Evolutionary conservation across 2,329 filamentous ascomycete species (phyloP), one percentile per base, ranked within the genome.

Genomic region (Ascochyta koolunga): DNA sequence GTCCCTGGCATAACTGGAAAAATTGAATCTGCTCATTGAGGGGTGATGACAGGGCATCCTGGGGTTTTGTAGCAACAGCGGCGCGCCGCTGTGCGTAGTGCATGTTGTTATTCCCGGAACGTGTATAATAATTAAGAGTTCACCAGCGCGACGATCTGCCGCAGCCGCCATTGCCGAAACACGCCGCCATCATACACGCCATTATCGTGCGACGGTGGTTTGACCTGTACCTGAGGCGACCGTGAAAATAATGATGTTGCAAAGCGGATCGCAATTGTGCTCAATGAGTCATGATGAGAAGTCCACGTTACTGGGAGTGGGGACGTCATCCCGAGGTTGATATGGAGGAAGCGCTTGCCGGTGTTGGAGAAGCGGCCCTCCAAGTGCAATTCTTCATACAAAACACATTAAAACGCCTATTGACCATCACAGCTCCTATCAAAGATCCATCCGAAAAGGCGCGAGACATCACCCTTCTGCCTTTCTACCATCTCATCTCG

Each of bases 61-160:
- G 9, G 19, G 45, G 15, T 43, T 54, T 49, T 49, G 35, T 54
- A 54, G 32, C 18, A 41, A 6, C 16, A 11, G n/a, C 33, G 15
- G 19, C 21, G 41, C 33, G 16, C 25, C 19, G 29, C 25, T 29
- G 40, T 13, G 40, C 40, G 51, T 49, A 49, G 40, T 45, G 40
- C 39, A 40, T 49, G 10, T 31, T 49, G 39, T 45, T 54, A 54
- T 54, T 40, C 36, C 51, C 51, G 40, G 45, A 8, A 19, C 19
- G 19, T 16, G 16, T 40, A 25, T 38, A 19, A 21, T n/a, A 38
- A 32, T 35, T 49, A 54, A 49, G 40, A 35, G 16, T 54, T 18
- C 16, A 27, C 19, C 33, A 48, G 33, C 33, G 7, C 16, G 51
- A n/a, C 31, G 36, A 40, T 54, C 45, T 49, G 51, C 45, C 27